These are phyloP conservation scores for Nevesoporus exiguus DNA, from an alignment of 768 basidiomycete species.

Conservation along the genomic window DNA sequence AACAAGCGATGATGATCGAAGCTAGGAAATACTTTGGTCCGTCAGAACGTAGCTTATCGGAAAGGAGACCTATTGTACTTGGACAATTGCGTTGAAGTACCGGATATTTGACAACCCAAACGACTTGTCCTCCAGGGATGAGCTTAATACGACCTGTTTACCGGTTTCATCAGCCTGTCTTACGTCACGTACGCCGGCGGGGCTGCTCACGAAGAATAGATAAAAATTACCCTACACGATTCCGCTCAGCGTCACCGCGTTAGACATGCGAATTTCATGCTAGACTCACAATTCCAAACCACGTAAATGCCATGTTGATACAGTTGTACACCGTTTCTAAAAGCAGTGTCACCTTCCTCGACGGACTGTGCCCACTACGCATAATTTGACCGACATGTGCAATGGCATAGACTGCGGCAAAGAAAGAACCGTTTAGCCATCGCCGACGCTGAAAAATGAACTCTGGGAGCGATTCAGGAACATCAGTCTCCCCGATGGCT, in stretches of 20 bases:
- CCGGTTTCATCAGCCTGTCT: neutral
- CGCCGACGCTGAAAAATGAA: slow-evolving; percentile 90
- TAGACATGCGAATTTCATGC: neutral
- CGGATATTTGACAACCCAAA: slow-evolving; percentile 63
- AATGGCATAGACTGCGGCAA: slow-evolving; percentile 90
- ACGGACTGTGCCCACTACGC: slow-evolving; percentile 57
- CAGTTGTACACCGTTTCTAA: slow-evolving; percentile 85
- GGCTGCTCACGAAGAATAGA: slow-evolving; percentile 76
- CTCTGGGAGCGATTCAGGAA: slow-evolving; percentile 88
- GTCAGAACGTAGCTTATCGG: slow-evolving; percentile 3
- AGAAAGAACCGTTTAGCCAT: slow-evolving; percentile 92
- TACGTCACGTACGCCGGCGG: neutral
- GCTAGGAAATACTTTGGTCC: slow-evolving; percentile 69
- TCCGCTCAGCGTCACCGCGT: neutral
- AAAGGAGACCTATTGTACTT: slow-evolving; percentile 42
- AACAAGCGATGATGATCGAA: slow-evolving; percentile 81
- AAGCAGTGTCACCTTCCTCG: slow-evolving; percentile 71
- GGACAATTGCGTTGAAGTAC: slow-evolving; percentile 71
- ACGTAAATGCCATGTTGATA: slow-evolving; percentile 83
- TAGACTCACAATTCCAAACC: slow-evolving; percentile 82
- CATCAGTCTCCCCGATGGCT: slow-evolving; percentile 90
- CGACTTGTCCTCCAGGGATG: slow-evolving; percentile 73
- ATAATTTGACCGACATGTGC: slow-evolving; percentile 54
- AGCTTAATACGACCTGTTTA: slow-evolving; percentile 76
- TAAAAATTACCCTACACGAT: slow-evolving; percentile 82